Conservation (phyloP, 2,329 filamentous ascomycete genomes). For the Arachnomyces sp. region DNA sequence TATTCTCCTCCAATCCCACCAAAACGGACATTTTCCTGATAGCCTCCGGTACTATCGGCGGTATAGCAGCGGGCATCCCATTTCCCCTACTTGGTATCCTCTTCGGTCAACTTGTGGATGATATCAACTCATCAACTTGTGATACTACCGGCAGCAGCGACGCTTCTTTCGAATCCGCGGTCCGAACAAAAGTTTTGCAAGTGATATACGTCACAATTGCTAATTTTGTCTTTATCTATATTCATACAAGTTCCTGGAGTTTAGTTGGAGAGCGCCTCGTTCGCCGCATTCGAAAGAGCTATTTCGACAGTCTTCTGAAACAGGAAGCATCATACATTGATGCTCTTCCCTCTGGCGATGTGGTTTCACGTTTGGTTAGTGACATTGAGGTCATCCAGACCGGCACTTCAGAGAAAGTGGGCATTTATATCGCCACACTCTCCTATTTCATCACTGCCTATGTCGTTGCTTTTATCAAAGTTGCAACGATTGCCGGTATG, state of each 20-base stretch:
- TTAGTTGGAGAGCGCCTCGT: slow-evolving; percentile 57
- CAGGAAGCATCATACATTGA: slow-evolving; percentile 61
- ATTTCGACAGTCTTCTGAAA: slow-evolving; percentile 51
- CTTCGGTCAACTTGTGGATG: slow-evolving; percentile 34
- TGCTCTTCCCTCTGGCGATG: slow-evolving; percentile 54
- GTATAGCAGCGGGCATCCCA: slow-evolving; percentile 30
- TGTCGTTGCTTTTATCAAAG: slow-evolving; percentile 59
- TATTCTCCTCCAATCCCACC: slow-evolving; percentile 9
- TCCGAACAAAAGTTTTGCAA: slow-evolving; percentile 53
- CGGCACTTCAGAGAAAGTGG: slow-evolving; percentile 64
- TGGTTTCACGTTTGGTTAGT: slow-evolving; percentile 55
- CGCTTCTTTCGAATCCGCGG: slow-evolving; percentile 26
- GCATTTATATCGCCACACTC: slow-evolving; percentile 53
- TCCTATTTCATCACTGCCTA: slow-evolving; percentile 63
- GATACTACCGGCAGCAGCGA: neutral
- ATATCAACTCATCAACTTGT: slow-evolving; percentile 23
- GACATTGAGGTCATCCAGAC: slow-evolving; percentile 61
- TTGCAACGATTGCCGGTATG: slow-evolving; percentile 56
- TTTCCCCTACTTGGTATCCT: slow-evolving; percentile 33
- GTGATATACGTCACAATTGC: slow-evolving; percentile 59
- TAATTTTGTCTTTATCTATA: slow-evolving; percentile 57
- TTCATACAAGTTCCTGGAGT: slow-evolving; percentile 57
- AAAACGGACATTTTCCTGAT: slow-evolving; percentile 21
- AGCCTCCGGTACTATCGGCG: slow-evolving; percentile 21
- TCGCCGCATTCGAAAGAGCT: slow-evolving; percentile 54